Evolutionary conservation across 495 filamentous ascomycete species (phyloP), one percentile per base, ranked within the genome.

Genomic region (Bryoglossum gracile): DNA sequence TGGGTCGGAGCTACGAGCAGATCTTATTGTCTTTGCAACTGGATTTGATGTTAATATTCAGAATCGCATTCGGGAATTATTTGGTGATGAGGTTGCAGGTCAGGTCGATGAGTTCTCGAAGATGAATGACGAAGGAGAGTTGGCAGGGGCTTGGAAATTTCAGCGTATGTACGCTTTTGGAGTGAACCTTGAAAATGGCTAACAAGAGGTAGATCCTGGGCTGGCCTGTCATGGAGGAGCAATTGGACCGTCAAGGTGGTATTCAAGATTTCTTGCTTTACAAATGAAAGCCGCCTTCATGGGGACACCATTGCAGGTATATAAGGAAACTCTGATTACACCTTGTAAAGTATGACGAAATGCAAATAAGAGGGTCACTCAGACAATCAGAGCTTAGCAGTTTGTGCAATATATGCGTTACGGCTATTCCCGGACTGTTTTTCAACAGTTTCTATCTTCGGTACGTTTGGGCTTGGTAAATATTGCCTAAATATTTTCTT

Each of bases 11-110:
- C 10, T 55, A 2, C 18, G 35, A 8, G 52, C 47, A 10, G 52
- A 55, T 42, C 30, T 50, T 4, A 37, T 55, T 46, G 47, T 55
- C 24, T 55, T 55, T 24, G 40, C 52, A 8, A 55, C 52, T 1
- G 52, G 52, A 10, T 55, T 55, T 25, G 30, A 43, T 5, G 33
- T 10, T 0, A 47, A 53, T 35, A 41, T 47, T 42, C 21, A 23
- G 19, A 45, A 47, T 26, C 6, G 41, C 2, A 36, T 40, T 4
- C 28, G 32, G 30, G 35, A 41, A 18, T 6, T 53, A 11, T 51
- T 51, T 24, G 48, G 41, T 2, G 16, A 26, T 1, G 30, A 36
- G 13, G 23, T 45, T 19, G 48, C 48, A 4, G 41, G 45, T 10
- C 19, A 45, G 16, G 39, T 51, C 30, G 48, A 41, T 9, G 48